Percentiles rank a stretch among this genome's conserved stretches.
Conservation (phyloP, 2,329 filamentous ascomycete species). For the Epichloe amarillans region DNA sequence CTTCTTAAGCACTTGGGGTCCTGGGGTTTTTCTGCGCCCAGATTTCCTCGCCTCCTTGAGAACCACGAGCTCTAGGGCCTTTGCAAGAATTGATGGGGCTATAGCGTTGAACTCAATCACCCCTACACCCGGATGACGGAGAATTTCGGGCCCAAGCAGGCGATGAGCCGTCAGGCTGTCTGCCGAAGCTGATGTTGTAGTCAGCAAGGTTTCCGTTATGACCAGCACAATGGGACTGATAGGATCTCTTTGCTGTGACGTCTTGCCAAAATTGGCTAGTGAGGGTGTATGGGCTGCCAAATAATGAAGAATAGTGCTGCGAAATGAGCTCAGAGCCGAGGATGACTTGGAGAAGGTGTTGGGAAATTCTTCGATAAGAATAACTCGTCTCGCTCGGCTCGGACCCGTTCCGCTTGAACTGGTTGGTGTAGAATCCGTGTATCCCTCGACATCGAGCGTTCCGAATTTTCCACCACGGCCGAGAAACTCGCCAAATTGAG, state of each 20-base stretch:
- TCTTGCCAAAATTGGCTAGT: slow-evolving; percentile 31
- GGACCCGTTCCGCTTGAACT: slow-evolving; percentile 9
- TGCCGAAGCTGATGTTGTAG: slow-evolving; percentile 68
- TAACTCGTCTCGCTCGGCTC: slow-evolving; percentile 34
- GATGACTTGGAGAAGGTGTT: slow-evolving; percentile 59
- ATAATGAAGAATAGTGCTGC: slow-evolving; percentile 61
- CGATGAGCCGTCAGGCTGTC: slow-evolving; percentile 91
- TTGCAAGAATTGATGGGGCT: slow-evolving; percentile 71
- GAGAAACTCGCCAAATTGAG: slow-evolving; percentile 87
- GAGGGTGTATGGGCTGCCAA: slow-evolving; percentile 54
- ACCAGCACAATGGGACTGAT: slow-evolving; percentile 72
- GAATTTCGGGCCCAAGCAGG: slow-evolving; percentile 73
- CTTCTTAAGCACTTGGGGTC: slow-evolving; percentile 61
- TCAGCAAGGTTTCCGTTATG: slow-evolving; percentile 80
- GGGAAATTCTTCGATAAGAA: slow-evolving; percentile 72
- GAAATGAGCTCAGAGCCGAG: slow-evolving; percentile 53
- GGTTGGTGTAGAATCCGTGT: slow-evolving; percentile 15
- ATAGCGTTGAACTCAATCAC: slow-evolving; percentile 89
- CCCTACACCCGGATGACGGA: slow-evolving; percentile 64
- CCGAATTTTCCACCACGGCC: slow-evolving; percentile 69
- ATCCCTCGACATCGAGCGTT: slow-evolving; percentile 41
- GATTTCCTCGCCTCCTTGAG: slow-evolving; percentile 75
- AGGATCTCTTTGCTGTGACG: slow-evolving; percentile 24
- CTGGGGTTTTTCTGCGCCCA: slow-evolving; percentile 60
- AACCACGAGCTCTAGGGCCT: slow-evolving; percentile 70